A percentile compares a stretch with the other conserved stretches of the same genome.
phyloP scores from a whole-genome alignment of 192 early-diverging fungal genomes.

The Coemansia erecta region DNA sequence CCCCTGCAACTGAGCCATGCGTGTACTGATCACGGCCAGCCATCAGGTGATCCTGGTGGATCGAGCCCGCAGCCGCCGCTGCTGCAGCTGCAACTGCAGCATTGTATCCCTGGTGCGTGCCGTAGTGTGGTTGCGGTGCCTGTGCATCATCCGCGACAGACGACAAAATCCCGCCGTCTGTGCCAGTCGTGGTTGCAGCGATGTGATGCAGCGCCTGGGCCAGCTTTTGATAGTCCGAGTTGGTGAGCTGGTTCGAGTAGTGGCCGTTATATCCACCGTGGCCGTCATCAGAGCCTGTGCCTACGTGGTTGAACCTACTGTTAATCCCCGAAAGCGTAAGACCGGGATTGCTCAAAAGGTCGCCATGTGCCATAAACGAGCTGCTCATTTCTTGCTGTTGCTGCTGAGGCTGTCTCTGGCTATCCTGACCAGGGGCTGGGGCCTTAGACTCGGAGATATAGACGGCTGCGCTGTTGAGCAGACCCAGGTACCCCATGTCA shows the following conservation, averaged over 20 bases:
- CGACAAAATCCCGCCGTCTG: constrained; percentile 12
- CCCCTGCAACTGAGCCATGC: background rate
- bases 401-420: constrained; percentile 2
- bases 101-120: constrained; percentile 5
- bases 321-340: constrained; percentile 31
- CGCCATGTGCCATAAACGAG: constrained; percentile 21
- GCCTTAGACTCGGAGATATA: constrained; percentile 43
- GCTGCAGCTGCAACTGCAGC: background rate
- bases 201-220: constrained; percentile 49
- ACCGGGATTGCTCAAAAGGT: constrained; percentile 20
- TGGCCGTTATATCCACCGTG: constrained; percentile 18
- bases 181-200: constrained; percentile 23
- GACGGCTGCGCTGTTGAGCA: constrained; percentile 46
- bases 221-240: constrained; percentile 37
- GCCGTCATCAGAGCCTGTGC: constrained; percentile 1
- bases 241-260: constrained; percentile 27
- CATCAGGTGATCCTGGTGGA: constrained; percentile 25
- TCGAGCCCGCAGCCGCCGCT: constrained; percentile 1
- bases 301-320: constrained; percentile 13
- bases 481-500: constrained; percentile 45
- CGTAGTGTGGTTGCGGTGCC: background rate
- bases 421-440: background rate
- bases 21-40: background rate
- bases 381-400: constrained; percentile 1
- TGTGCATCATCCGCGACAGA: background rate